These are phyloP conservation scores for Hypoxylon sp. DNA, from an alignment of 2,329 filamentous ascomycete species.

Conservation along the genomic window DNA sequence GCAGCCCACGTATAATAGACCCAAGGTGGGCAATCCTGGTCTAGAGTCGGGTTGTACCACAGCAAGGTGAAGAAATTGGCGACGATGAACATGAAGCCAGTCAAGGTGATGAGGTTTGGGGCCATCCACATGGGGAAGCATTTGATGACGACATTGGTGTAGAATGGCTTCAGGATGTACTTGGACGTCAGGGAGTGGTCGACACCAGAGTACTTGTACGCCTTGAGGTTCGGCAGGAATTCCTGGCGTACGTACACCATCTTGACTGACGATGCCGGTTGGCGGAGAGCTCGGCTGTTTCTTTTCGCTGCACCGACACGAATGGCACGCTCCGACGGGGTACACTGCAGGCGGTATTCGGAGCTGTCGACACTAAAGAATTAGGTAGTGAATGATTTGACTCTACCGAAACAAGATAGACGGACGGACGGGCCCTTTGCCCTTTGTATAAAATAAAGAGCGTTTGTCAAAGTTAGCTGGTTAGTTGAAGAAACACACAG, in stretches of 20 bases:
- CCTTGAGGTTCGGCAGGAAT: conserved; percentile 86
- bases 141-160: conserved; percentile 93
- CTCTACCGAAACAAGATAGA: neutral
- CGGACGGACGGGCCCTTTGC: conserved; percentile 7
- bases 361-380: neutral
- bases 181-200: conserved; percentile 91
- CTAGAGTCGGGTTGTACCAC: conserved; percentile 95
- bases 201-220: conserved; percentile 95
- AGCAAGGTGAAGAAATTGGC: conserved; percentile 91
- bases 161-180: conserved; percentile 98
- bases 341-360: neutral
- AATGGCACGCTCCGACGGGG: neutral
- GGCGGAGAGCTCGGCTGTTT: conserved; percentile 11
- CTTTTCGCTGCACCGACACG: neutral
- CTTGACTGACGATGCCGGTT: conserved; percentile 39
- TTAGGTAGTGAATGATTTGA: conserved; percentile 13
- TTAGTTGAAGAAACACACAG: conserved; percentile 13
- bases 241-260: conserved; percentile 98
- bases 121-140: conserved; percentile 98
- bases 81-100: conserved; percentile 91
- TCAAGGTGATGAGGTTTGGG: conserved; percentile 87
- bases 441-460: neutral
- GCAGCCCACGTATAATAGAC: conserved; percentile 94
- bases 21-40: conserved; percentile 94
- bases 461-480: neutral